Evolutionary conservation across 1,284 basidiomycete genomes (phyloP), one percentile per base, ranked within the genome.

Genomic region (Trichosporon coremiiforme): DNA sequence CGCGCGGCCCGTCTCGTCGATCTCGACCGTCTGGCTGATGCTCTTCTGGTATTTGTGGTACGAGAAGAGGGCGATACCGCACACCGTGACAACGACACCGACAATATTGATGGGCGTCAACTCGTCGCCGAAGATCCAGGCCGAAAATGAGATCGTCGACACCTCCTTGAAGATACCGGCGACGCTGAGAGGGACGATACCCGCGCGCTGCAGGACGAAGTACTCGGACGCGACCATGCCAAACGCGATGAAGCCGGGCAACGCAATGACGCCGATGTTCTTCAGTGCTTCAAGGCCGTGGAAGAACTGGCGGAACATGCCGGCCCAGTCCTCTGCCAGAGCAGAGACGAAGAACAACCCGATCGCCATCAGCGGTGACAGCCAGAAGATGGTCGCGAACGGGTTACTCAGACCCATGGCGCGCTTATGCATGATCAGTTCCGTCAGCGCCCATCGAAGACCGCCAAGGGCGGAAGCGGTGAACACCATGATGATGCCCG

Each of bases 91-190:
- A 29, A 86, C 89, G 41, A 95, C 90, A 62, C 96, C 96, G 66
- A 90, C 89, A 73, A 96, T 89, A 80, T 99, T 99, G 72, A 98
- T 87, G 57, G 91, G 90, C 4, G 94, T 97, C 70, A 99, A 86
- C 78, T 91, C 87, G 84, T 99, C 96, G 60, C 93, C 93, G 82
- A 98, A 99, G 70, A 95, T 87, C 89, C 92, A 92, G 0, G 93
- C 90, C 22, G 95, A 92, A 66, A 95, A 88, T 20, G 91, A 90
- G 82, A 99, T 98, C 4, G 96, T 98, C 29, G 94, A 89, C 57
- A 98, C 94, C 84, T 99, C 96, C 80, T 99, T 99, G 73, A 96
- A 96, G 77, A 99, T 98, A 3, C 96, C 96, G 50, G 95, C 95
- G 72, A 99, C 95, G 2, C 94, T 95, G 89, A 98, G 92, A 0